Conservation (phyloP, 1,139 yeast species). For the Debaryomyces subglobosus region DNA sequence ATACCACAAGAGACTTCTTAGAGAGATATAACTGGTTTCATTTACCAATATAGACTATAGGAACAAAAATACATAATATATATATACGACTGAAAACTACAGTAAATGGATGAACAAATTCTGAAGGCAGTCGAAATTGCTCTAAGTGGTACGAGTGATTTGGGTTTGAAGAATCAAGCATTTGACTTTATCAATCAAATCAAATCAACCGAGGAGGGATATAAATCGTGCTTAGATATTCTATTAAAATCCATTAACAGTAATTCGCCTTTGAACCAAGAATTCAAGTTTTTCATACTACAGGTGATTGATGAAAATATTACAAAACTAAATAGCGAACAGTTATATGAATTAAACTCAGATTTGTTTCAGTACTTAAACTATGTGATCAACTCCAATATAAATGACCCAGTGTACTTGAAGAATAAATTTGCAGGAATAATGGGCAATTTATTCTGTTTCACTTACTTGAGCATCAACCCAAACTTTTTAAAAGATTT, state of each 20-base stretch:
- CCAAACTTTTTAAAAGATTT: constrained; percentile 71
- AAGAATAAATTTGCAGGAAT: constrained; percentile 81
- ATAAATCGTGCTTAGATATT: constrained; percentile 72
- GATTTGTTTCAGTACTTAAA: constrained; percentile 43
- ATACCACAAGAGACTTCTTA: neutral
- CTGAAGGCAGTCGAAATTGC: constrained; percentile 94
- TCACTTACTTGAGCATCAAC: constrained; percentile 65
- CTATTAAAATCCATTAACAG: constrained; percentile 36
- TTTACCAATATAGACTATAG: constrained; percentile 3
- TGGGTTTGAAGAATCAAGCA: constrained; percentile 77
- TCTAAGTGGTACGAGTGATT: constrained; percentile 74
- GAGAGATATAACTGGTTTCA: constrained; percentile 3
- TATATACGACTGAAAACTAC: constrained; percentile 1
- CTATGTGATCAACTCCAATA: constrained; percentile 29
- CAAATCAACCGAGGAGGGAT: constrained; percentile 76
- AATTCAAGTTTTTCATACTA: constrained; percentile 72
- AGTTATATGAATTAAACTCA: constrained; percentile 47
- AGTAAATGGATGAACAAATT: constrained; percentile 76
- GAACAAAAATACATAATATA: constrained; percentile 1
- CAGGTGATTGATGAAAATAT: constrained; percentile 78
- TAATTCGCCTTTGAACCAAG: constrained; percentile 40
- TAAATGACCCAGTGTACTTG: constrained; percentile 60
- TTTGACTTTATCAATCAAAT: constrained; percentile 75
- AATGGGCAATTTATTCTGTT: constrained; percentile 69
- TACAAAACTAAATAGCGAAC: constrained; percentile 49